Evolutionary conservation across 768 basidiomycete genomes (phyloP), one percentile per base, ranked within the genome.

Genomic region (Leccinum variicolor): DNA sequence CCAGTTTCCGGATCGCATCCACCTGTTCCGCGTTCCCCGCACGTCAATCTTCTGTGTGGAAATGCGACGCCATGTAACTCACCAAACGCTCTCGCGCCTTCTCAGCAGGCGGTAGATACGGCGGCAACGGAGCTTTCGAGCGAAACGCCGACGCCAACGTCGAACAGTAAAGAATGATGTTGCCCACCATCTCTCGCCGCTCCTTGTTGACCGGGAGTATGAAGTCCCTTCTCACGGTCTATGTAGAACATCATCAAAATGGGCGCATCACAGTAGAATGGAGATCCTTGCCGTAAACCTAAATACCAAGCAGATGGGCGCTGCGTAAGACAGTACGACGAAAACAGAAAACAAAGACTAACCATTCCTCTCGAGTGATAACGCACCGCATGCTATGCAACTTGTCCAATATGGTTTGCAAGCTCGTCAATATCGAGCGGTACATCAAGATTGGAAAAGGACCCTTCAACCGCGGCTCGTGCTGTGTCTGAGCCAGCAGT

Each of bases 361-460:
- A 90, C 94, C 95, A 98, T 77, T 96, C 94, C 71, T 96, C 92
- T 41, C 92, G 81, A 0, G 93, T 94, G 6, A 92, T 97, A n/a
- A 98, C 95, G 69, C 93, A 95, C 28, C 95, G 84, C 90, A 98
- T 97, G 62, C 92, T 91, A 70, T 98, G 97, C 56, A 99, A 74
- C 67, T 83, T 87, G 66, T 95, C 94, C 60, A 96, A 74, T 31
- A 95, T 93, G 1, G 84, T 85, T 70, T 96, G 92, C 60, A 94
- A 66, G 64, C 90, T 89, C 1, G 85, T 87, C 73, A 94, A 75
- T 60, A 94, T 84, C 7, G 87, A 84, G 13, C 92, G 86, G 66
- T 98, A 99, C 9, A 94, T 75, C 50, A 82, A 73, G 15, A 91
- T 83, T 2, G 96, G 96, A 74, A 98, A 98, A 0, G 95, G 94